phyloP scores from a whole-genome alignment of 2,329 filamentous ascomycete genomes.

The Myrmaecium sp. region DNA sequence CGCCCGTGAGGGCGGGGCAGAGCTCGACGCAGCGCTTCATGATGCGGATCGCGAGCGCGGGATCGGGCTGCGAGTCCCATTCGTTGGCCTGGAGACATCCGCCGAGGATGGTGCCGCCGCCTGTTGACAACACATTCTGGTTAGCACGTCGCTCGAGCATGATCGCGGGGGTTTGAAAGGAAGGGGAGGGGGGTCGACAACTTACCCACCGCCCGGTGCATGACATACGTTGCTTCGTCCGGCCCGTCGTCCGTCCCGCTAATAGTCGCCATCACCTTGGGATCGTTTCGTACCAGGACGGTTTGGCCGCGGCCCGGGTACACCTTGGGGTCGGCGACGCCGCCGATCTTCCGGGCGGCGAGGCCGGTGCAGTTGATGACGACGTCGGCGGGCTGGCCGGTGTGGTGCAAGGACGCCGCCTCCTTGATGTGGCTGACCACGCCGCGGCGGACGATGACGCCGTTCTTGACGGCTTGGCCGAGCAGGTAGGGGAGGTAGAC shows the following conservation, averaged over 20 bases:
- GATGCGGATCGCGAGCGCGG: conserved; percentile 63
- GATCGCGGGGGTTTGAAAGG: not conserved
- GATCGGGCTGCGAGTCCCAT: conserved; percentile 67
- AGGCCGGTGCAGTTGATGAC: conserved; percentile 79
- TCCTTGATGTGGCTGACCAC: conserved; percentile 51
- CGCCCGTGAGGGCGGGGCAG: conserved; percentile 45
- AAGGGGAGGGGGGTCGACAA: conserved; percentile 1
- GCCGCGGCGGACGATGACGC: conserved; percentile 38
- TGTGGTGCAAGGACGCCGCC: conserved; percentile 43
- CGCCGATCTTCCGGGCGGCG: conserved; percentile 56
- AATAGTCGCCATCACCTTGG: conserved; percentile 48
- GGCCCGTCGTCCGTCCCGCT: conserved; percentile 59
- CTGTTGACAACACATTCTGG: conserved; percentile 16
- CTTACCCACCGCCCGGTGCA: conserved; percentile 51
- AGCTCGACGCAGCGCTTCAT: conserved; percentile 59
- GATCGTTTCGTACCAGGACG: conserved; percentile 66
- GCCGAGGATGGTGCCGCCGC: conserved; percentile 76
- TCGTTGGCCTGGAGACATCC: conserved; percentile 65
- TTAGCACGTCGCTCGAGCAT: not conserved
- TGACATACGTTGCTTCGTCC: conserved; percentile 62
- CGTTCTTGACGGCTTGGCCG: conserved; percentile 59
- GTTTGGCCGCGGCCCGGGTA: conserved; percentile 69
- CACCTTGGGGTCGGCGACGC: conserved; percentile 59
- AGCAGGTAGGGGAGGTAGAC: conserved; percentile 78
- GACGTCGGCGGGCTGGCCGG: conserved; percentile 42